Conservation (phyloP, 768 basidiomycete species). For the Lactarius pseudohatsudake region DNA sequence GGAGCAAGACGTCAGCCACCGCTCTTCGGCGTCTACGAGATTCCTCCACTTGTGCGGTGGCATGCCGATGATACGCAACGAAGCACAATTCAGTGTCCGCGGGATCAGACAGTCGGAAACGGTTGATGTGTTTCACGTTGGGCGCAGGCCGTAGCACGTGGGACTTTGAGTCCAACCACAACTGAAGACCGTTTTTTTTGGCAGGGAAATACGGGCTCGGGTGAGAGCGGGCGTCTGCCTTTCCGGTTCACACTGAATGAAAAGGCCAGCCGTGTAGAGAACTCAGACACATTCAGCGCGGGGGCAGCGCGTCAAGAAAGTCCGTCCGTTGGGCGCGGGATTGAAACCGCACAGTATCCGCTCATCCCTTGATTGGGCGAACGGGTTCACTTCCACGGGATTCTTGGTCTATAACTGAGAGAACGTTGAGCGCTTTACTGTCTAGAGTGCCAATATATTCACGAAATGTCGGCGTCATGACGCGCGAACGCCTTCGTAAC, state of each 20-base stretch:
- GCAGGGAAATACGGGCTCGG: neutral
- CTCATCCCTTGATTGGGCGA: conserved; percentile 17
- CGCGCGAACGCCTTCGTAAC: conserved; percentile 19
- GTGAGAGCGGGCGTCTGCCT: neutral
- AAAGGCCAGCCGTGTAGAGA: conserved; percentile 10
- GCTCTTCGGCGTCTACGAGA: conserved; percentile 53
- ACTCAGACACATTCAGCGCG: conserved; percentile 10
- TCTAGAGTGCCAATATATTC: conserved; percentile 27
- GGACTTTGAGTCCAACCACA: neutral
- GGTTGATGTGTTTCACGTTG: conserved; percentile 1
- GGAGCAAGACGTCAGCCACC: conserved; percentile 46
- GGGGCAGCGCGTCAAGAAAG: neutral
- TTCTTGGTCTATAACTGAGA: conserved; percentile 21
- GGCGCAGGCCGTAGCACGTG: neutral
- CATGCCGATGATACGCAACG: conserved; percentile 6
- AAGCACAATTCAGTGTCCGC: conserved; percentile 16
- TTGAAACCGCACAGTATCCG: conserved; percentile 23
- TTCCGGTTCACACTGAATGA: conserved; percentile 3
- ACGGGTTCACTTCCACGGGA: conserved; percentile 13
- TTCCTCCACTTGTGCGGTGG: conserved; percentile 33
- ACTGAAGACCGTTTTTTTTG: neutral
- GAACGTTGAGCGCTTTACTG: conserved; percentile 21
- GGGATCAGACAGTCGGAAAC: conserved; percentile 1
- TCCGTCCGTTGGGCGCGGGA: conserved; percentile 9
- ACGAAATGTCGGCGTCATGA: conserved; percentile 22